Evolutionary conservation across 768 basidiomycete genomes (phyloP).

Genomic region (Tricholoma hemisulphureum): DNA sequence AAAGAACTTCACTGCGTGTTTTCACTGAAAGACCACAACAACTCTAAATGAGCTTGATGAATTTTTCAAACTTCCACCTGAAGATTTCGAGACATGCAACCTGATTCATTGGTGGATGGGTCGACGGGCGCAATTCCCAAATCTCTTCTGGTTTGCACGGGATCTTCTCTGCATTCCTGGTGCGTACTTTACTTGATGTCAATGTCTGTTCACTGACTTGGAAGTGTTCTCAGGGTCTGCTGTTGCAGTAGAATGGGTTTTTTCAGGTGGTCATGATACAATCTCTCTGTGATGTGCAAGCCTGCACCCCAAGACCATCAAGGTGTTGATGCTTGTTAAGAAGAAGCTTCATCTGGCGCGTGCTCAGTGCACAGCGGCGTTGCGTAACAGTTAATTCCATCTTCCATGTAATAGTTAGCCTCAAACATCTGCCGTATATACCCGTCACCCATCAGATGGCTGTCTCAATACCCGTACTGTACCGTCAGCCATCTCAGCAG

Average conservation of each 20-base stretch:
- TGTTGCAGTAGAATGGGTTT: not conserved
- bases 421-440: no score
- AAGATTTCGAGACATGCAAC: slow-evolving; percentile 26
- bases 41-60: slow-evolving; percentile 21
- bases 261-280: not conserved
- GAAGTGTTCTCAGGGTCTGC: not conserved
- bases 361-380: not conserved
- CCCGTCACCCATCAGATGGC: not conserved
- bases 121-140: not conserved
- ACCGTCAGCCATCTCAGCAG: not conserved
- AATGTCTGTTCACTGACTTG: not conserved
- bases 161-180: slow-evolving; percentile 3
- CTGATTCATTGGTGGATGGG: slow-evolving; percentile 31
- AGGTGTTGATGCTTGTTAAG: not conserved
- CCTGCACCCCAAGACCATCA: not conserved
- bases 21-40: not conserved
- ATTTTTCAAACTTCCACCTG: slow-evolving; percentile 20
- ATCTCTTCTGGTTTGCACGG: not conserved
- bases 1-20: not conserved
- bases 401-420: no score
- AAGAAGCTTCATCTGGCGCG: not conserved
- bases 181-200: not conserved
- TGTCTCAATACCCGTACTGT: not conserved
- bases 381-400: not conserved
- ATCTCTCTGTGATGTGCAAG: not conserved